Percentiles rank a stretch among this genome's conserved stretches.
Evolutionary conservation across 495 filamentous ascomycete genomes (phyloP).

Genomic region (Tuber aestivum): DNA sequence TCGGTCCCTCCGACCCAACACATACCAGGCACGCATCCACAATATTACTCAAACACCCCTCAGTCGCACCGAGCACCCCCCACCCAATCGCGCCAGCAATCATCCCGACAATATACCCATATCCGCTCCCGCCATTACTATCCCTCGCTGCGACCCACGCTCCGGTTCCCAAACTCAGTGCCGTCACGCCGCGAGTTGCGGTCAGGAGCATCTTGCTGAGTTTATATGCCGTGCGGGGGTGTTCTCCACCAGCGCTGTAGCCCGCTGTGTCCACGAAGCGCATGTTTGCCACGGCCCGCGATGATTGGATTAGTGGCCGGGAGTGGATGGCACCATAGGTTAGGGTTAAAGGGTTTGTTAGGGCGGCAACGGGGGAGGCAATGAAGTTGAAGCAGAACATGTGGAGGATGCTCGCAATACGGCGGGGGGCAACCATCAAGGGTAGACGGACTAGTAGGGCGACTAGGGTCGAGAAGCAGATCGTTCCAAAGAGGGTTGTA

Average conservation of each 20-base stretch:
- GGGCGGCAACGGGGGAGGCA: conserved; percentile 71
- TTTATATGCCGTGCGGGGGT: conserved; percentile 58
- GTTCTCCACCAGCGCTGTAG: conserved; percentile 45
- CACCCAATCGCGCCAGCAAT: conserved; percentile 91
- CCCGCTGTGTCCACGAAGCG: conserved; percentile 58
- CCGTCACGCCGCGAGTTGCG: conserved; percentile 83
- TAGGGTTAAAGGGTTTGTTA: conserved; percentile 84
- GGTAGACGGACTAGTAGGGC: conserved; percentile 77
- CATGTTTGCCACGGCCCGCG: conserved; percentile 70
- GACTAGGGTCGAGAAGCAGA: conserved; percentile 76
- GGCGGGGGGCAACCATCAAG: conserved; percentile 71
- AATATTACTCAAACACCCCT: conserved; percentile 84
- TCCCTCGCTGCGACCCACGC: conserved; percentile 89
- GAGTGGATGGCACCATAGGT: conserved; percentile 95
- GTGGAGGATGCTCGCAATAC: conserved; percentile 52
- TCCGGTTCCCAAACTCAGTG: conserved; percentile 81
- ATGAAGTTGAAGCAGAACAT: conserved; percentile 69
- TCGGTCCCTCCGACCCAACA: conserved; percentile 79
- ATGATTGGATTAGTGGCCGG: conserved; percentile 66
- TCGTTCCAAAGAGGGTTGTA: conserved; percentile 85
- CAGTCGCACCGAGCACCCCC: conserved; percentile 90
- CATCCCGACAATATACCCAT: conserved; percentile 89
- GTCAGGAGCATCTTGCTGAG: conserved; percentile 88
- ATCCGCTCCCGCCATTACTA: conserved; percentile 70
- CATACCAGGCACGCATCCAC: conserved; percentile 89